Percentiles rank a stretch among this genome's conserved stretches.
These are phyloP conservation scores for Cystoisospora suis DNA, from an alignment of 169 alveolate genomes.

Conservation along the genomic window DNA sequence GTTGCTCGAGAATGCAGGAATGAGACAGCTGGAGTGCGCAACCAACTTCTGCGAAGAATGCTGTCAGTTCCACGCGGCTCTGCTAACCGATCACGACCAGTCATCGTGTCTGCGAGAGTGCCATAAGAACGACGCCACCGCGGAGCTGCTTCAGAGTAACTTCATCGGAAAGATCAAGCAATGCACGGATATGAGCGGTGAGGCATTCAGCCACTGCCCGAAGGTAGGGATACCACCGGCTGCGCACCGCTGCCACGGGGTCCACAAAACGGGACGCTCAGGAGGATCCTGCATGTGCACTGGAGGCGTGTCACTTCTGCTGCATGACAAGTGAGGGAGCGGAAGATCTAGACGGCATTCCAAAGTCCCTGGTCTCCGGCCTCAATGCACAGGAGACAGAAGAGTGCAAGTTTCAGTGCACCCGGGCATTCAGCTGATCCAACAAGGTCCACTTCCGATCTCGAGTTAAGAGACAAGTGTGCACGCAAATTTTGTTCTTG, in stretches of 20 bases:
- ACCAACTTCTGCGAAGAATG: conserved; percentile 35
- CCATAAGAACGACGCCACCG: not conserved
- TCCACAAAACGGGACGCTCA: not conserved
- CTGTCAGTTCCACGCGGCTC: conserved; percentile 20
- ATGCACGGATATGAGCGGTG: conserved; percentile 34
- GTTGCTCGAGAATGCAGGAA: not conserved
- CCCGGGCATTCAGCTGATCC: not conserved
- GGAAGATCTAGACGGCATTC: conserved; percentile 16
- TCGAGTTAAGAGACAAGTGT: too few relatives aligned
- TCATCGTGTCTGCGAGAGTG: not conserved
- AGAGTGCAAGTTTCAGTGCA: conserved; percentile 30
- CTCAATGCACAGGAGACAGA: not conserved
- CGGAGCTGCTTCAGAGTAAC: not conserved
- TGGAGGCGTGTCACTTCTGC: conserved; percentile 50
- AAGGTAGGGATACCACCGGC: not conserved
- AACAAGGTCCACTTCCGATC: too few relatives aligned
- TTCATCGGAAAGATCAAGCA: not conserved
- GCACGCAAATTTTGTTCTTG: too few relatives aligned
- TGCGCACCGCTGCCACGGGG: not conserved
- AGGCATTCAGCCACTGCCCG: conserved; percentile 32
- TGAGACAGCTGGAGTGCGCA: not conserved
- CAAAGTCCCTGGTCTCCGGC: not conserved
- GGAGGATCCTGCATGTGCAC: conserved; percentile 25
- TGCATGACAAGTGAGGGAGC: conserved; percentile 39
- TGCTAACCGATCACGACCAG: not conserved